A percentile compares a stretch with the other conserved stretches of the same genome.
phyloP scores from a whole-genome alignment of 225 moss, liverwort and hornwort species.

The Neckera pumila region DNA sequence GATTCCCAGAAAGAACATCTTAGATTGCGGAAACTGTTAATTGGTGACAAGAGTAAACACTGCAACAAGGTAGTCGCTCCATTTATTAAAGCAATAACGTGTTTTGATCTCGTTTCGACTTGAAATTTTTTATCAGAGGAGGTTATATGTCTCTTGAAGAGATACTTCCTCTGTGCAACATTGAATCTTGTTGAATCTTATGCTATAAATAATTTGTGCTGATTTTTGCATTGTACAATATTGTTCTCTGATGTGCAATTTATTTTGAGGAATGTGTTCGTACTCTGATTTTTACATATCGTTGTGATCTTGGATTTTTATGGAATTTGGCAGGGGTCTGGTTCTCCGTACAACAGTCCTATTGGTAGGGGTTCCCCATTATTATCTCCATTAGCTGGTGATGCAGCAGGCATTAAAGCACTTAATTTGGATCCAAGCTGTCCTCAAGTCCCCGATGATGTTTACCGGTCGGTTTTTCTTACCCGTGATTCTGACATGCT shows the following conservation, averaged over 20 bases:
- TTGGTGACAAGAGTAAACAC: conserved; percentile 84
- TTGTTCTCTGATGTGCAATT: background rate
- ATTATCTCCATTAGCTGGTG: conserved; percentile 65
- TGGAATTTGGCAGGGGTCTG: conserved; percentile 41
- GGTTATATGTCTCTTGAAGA: background rate
- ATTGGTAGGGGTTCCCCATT: conserved; percentile 65
- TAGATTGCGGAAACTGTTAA: conserved; percentile 75
- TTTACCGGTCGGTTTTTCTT: conserved; percentile 35
- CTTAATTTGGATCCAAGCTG: conserved; percentile 84
- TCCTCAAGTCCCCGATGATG: conserved; percentile 69
- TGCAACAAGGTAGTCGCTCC: conserved; percentile 73
- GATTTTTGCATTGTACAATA: background rate
- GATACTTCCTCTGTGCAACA: background rate
- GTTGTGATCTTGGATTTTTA: background rate
- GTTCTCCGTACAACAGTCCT: conserved; percentile 69
- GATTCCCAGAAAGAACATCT: conserved; percentile 69
- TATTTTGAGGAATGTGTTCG: background rate
- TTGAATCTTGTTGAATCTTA: background rate
- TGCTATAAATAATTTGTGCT: background rate
- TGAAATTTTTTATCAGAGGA: background rate
- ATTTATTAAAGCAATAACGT: background rate
- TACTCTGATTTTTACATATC: background rate
- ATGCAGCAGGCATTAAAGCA: conserved; percentile 67
- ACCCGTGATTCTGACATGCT: background rate
- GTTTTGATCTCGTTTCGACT: background rate